phyloP scores from a whole-genome alignment of 495 filamentous ascomycete species.

The Lichina pygmaea region DNA sequence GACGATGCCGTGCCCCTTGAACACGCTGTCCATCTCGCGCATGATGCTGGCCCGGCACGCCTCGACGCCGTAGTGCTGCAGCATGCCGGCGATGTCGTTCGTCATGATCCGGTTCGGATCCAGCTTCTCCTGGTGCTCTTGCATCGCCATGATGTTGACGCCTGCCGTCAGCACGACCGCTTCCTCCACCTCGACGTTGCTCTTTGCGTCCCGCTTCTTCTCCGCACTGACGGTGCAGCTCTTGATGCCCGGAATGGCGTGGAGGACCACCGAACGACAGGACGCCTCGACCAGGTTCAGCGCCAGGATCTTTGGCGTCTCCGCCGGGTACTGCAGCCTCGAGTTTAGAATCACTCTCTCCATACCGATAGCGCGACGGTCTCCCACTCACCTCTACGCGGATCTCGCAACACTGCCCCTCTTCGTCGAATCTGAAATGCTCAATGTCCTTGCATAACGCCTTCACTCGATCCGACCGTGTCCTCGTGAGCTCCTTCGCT shows the following conservation, averaged over 20 bases:
- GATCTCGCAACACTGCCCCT: slow-evolving; percentile 50
- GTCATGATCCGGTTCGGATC: slow-evolving; percentile 70
- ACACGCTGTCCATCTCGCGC: slow-evolving; percentile 63
- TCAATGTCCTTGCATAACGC: slow-evolving; percentile 34
- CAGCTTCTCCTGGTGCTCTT: slow-evolving; percentile 61
- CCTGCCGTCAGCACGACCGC: slow-evolving; percentile 50
- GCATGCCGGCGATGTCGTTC: slow-evolving; percentile 73
- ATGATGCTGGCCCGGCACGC: slow-evolving; percentile 70
- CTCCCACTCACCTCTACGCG: slow-evolving; percentile 27
- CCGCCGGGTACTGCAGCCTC: slow-evolving; percentile 29
- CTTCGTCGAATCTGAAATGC: slow-evolving; percentile 56
- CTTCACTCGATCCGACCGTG: slow-evolving; percentile 39
- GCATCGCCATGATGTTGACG: slow-evolving; percentile 74
- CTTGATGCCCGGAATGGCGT: slow-evolving; percentile 51
- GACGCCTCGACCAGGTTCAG: slow-evolving; percentile 65
- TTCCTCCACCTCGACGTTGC: slow-evolving; percentile 18
- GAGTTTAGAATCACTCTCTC: neutral
- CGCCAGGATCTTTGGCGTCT: slow-evolving; percentile 75
- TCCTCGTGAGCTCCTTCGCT: slow-evolving; percentile 8
- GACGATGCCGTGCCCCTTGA: slow-evolving; percentile 73
- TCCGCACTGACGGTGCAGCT: slow-evolving; percentile 45
- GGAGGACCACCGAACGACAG: slow-evolving; percentile 51
- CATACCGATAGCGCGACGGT: neutral
- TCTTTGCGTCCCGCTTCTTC: slow-evolving; percentile 21
- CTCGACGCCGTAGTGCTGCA: slow-evolving; percentile 75